phyloP scores from a whole-genome alignment of 192 early-diverging fungal species.

The Entomortierella chlamydospora region DNA sequence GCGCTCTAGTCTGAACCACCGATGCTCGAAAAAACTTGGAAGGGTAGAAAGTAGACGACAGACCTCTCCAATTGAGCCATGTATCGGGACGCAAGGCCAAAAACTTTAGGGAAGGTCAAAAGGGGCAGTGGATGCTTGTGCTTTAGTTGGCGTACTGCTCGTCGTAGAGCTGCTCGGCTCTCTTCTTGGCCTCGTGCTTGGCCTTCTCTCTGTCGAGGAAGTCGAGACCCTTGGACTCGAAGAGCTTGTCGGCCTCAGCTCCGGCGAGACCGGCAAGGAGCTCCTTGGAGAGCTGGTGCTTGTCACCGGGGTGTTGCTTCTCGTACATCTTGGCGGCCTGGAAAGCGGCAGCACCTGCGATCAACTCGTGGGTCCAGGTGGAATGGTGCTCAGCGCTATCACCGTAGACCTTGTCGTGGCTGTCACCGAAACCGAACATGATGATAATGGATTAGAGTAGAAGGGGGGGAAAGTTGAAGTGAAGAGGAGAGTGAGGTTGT shows the following conservation, averaged over 20 bases:
- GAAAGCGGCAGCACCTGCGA: constrained; percentile 62
- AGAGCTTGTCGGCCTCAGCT: constrained; percentile 12
- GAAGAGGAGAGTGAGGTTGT: no score
- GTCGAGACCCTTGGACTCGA: constrained; percentile 55
- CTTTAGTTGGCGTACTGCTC: not conserved
- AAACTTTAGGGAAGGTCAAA: no score
- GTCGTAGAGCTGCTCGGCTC: constrained; percentile 53
- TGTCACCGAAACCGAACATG: no score
- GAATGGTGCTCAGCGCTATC: constrained; percentile 5
- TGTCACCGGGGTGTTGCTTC: constrained; percentile 12
- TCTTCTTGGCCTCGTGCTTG: constrained; percentile 1
- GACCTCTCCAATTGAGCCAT: not conserved
- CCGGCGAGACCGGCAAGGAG: constrained; percentile 55
- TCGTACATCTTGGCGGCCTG: constrained; percentile 59
- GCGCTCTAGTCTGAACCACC: no score
- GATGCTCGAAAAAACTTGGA: no score
- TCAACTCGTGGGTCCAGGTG: constrained; percentile 41
- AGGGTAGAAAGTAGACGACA: no score
- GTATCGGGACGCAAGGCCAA: no score
- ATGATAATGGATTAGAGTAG: no score
- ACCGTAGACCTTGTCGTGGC: no score
- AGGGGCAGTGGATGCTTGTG: no score
- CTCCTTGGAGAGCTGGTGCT: constrained; percentile 30
- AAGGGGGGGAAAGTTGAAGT: no score
- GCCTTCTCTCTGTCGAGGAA: constrained; percentile 33